Evolutionary conservation across 2,329 filamentous ascomycete species (phyloP).

Genomic region (Microthyrium microscopicum): DNA sequence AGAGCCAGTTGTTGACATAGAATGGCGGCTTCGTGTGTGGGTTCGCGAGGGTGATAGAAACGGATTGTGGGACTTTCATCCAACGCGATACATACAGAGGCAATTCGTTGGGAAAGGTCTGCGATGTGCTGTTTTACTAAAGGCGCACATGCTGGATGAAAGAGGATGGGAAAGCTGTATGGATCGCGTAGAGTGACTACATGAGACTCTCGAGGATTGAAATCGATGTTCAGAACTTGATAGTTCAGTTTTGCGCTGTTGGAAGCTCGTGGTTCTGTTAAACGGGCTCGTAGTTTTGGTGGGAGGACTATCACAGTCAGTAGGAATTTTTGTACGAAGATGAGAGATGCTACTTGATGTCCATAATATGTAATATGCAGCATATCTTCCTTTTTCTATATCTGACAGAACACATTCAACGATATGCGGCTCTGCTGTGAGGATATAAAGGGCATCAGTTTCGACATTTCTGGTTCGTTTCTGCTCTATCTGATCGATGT

Average conservation of each 20-base stretch:
- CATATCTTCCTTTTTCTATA: slow-evolving; percentile 70
- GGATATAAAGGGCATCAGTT: slow-evolving; percentile 89
- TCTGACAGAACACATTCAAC: slow-evolving; percentile 91
- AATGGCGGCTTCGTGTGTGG: slow-evolving; percentile 73
- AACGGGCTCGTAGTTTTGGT: slow-evolving; percentile 50
- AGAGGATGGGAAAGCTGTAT: slow-evolving; percentile 87
- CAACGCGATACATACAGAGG: slow-evolving; percentile 75
- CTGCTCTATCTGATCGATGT: slow-evolving; percentile 88
- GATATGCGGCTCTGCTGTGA: slow-evolving; percentile 72
- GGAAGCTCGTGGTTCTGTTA: slow-evolving; percentile 62
- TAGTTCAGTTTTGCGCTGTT: slow-evolving; percentile 56
- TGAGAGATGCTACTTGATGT: slow-evolving; percentile 39
- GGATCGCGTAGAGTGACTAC: slow-evolving; percentile 85
- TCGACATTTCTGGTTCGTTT: slow-evolving; percentile 65
- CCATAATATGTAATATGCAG: slow-evolving; percentile 70
- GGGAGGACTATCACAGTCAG: slow-evolving; percentile 41
- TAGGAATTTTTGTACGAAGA: neutral
- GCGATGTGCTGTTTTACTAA: slow-evolving; percentile 73
- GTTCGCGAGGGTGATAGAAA: slow-evolving; percentile 64
- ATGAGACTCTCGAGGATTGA: slow-evolving; percentile 78
- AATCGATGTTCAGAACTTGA: slow-evolving; percentile 78
- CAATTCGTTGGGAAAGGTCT: slow-evolving; percentile 74
- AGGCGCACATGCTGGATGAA: slow-evolving; percentile 76
- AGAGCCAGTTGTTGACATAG: slow-evolving; percentile 75
- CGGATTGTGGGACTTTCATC: slow-evolving; percentile 88